Percentiles rank a stretch among this genome's conserved stretches.
phyloP scores from a whole-genome alignment of 2,329 filamentous ascomycete species.

The Ascocoryne sarcoides region DNA sequence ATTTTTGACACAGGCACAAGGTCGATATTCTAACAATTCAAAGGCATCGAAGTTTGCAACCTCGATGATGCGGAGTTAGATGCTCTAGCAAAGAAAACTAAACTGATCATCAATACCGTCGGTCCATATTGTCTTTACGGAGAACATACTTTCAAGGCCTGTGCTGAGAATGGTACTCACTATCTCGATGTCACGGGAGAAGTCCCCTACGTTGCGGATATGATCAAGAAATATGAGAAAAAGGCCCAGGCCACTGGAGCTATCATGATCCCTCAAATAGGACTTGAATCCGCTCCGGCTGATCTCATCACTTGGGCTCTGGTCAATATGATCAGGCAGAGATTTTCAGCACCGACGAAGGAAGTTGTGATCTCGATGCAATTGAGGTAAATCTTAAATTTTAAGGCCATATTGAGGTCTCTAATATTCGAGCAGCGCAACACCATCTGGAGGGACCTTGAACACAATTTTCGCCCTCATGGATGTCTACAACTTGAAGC shows the following conservation, averaged over 20 bases:
- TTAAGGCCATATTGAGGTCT: background rate
- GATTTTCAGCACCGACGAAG: slow-evolving; percentile 39
- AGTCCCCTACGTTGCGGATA: slow-evolving; percentile 45
- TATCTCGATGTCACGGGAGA: slow-evolving; percentile 58
- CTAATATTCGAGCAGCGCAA: slow-evolving; percentile 29
- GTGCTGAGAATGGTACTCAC: slow-evolving; percentile 53
- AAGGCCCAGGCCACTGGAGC: slow-evolving; percentile 45
- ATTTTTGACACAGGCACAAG: background rate
- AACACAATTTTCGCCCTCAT: slow-evolving; percentile 54
- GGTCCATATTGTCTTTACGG: slow-evolving; percentile 50
- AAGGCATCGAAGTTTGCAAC: slow-evolving; percentile 45
- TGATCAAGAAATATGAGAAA: slow-evolving; percentile 51
- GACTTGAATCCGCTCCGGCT: slow-evolving; percentile 52
- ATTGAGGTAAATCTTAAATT: background rate
- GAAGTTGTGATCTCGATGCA: slow-evolving; percentile 41
- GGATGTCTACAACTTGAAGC: slow-evolving; percentile 41
- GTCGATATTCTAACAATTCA: slow-evolving; percentile 8
- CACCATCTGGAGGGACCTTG: slow-evolving; percentile 58
- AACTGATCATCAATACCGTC: slow-evolving; percentile 47
- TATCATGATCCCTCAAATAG: slow-evolving; percentile 52
- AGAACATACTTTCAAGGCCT: slow-evolving; percentile 51
- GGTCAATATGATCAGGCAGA: slow-evolving; percentile 38
- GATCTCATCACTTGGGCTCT: slow-evolving; percentile 50
- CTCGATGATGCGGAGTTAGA: slow-evolving; percentile 39
- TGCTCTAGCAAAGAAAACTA: slow-evolving; percentile 46